phyloP scores from a whole-genome alignment of 768 basidiomycete species.

The Boletus rex-veris region DNA sequence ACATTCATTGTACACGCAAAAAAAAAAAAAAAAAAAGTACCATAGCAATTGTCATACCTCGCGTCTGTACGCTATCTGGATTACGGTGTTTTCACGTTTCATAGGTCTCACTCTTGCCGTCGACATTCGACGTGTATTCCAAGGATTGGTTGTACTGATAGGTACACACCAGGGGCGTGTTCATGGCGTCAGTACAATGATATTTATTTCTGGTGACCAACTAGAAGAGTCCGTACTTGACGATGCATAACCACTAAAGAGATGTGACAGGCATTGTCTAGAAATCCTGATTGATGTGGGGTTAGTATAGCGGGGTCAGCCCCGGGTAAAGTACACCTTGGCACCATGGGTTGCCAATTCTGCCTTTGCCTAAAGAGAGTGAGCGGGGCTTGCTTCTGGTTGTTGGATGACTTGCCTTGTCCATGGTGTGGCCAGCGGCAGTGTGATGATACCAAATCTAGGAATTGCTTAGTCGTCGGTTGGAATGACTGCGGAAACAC shows the following conservation, averaged over 20 bases:
- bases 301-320: slow-evolving; percentile 39
- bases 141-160: not conserved
- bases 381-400: not conserved
- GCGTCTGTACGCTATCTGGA: slow-evolving; percentile 35
- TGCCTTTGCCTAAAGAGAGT: slow-evolving; percentile 61
- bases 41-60: slow-evolving; percentile 15
- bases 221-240: slow-evolving; percentile 1
- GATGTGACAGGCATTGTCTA: not conserved
- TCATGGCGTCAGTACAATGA: slow-evolving; percentile 10
- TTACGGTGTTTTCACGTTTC: slow-evolving; percentile 87
- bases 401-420: slow-evolving; percentile 54
- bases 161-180: slow-evolving; percentile 1
- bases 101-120: slow-evolving; percentile 30
- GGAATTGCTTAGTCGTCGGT: slow-evolving; percentile 4
- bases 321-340: slow-evolving; percentile 83
- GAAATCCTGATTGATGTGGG: not conserved
- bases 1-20: slow-evolving; percentile 15
- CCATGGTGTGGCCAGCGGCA: slow-evolving; percentile 83
- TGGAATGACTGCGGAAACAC: slow-evolving; percentile 11
- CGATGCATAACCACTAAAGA: not conserved
- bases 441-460: slow-evolving; percentile 78
- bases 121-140: slow-evolving; percentile 6
- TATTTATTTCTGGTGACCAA: slow-evolving; percentile 11
- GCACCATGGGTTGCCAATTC: slow-evolving; percentile 84
- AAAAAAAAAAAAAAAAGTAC: slow-evolving; percentile 27